Base-by-base conservation (phyloP, 345 rosid species). In the Sisymbrium altissimum region DNA sequence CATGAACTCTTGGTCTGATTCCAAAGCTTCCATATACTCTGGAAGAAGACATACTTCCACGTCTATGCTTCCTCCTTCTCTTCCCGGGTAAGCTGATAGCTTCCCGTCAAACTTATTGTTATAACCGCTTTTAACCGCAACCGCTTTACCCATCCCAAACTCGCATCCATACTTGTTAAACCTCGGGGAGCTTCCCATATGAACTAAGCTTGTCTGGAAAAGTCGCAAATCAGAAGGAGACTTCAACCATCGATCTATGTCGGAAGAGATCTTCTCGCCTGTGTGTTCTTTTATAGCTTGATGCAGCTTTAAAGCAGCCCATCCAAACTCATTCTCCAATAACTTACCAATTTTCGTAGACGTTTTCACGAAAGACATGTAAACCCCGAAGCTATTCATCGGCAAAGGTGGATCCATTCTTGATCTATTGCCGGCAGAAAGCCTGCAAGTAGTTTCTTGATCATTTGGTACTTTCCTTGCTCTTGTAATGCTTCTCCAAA, bases 151-250 rank as follows among this genome's bases (percentile, higher is more conserved):
- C 78, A 89, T 41, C 35, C 94, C 94, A 70, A 89, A 89, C 64
- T 92, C 88, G 49, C 54, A 68, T 35, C 84, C 92, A 0, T 89
- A 92, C 82, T 73, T 89, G 64, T 92, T 52, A 75, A 92, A 92
- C 70, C 93, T 68, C 0, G 95, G 95, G 0, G 96, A 92, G 79
- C 98, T 84, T 68, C 96, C 96, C 65, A 86, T 80, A 83, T 84
- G 76, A 75, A 89, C 80, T 57, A 81, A 0, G 8, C 25, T 49
- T 21, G 30, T 10, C 10, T 21, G 3, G 8, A 0, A 49, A 49
- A 49, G 10, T 21, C 7, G 7, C 29, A 19, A 0, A 4, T 21
- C 21, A 49, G 55, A 49, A 49, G n/a, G 55, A 49, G 55, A 49
- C 7, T 49, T 49, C 14, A 21, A 49, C 14, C n/a, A 19, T 19